A percentile compares a stretch with the other conserved stretches of the same genome.
These are phyloP conservation scores for Hygrophorus pudorinus DNA, from an alignment of 768 basidiomycete genomes.

Conservation along the genomic window DNA sequence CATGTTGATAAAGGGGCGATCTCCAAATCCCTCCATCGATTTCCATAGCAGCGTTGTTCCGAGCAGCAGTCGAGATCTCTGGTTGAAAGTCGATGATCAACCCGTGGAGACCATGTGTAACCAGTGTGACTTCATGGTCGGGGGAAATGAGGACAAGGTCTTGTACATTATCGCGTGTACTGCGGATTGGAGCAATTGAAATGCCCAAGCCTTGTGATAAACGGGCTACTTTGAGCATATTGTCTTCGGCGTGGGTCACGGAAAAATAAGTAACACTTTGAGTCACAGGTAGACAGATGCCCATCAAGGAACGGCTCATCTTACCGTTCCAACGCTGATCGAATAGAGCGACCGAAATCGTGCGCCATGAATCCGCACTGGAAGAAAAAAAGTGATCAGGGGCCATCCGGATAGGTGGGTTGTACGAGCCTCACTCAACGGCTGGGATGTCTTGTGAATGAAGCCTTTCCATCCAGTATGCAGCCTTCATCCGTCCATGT, in stretches of 20 bases:
- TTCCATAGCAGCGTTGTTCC: constrained; percentile 15
- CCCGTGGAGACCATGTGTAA: constrained; percentile 49
- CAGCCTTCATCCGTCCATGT: constrained; percentile 57
- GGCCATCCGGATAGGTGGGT: constrained; percentile 3
- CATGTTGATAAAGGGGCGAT: constrained; percentile 15
- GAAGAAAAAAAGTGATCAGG: constrained; percentile 4
- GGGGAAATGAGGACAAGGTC: constrained; percentile 65
- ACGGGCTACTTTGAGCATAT: constrained; percentile 30
- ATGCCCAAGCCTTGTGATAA: constrained; percentile 31
- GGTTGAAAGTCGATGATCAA: constrained; percentile 26
- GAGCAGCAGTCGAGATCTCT: constrained; percentile 8
- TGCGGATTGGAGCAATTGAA: constrained; percentile 47
- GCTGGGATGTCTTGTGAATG: constrained; percentile 35
- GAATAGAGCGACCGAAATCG: constrained; percentile 50
- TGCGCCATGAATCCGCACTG: constrained; percentile 33
- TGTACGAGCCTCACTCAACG: constrained; percentile 36
- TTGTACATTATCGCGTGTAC: constrained; percentile 50
- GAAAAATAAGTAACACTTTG: constrained; percentile 37
- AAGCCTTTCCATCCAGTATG: constrained; percentile 65
- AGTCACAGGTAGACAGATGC: constrained; percentile 42
- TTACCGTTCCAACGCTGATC: constrained; percentile 57
- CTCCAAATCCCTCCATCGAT: constrained; percentile 11
- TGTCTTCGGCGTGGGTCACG: constrained; percentile 33
- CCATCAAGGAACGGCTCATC: constrained; percentile 40
- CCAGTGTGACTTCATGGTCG: constrained; percentile 40